Percentiles rank a stretch among this genome's conserved stretches.
These are phyloP conservation scores for Lojkania enalia DNA, from an alignment of 2,329 filamentous ascomycete genomes.

Conservation along the genomic window DNA sequence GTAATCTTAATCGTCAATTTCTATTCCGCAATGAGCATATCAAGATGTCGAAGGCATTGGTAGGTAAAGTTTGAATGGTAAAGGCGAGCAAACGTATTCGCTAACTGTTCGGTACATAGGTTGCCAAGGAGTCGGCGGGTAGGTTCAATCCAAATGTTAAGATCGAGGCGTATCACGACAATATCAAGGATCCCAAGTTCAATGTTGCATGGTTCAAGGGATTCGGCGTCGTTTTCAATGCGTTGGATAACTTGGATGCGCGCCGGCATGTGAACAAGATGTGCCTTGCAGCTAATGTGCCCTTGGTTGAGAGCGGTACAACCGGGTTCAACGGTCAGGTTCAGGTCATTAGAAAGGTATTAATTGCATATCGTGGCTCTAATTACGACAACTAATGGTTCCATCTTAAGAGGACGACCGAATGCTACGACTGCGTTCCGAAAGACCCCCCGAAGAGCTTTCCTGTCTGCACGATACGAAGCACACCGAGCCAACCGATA, in stretches of 20 bases:
- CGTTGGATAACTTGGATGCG: conserved; percentile 92
- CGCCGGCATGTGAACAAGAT: conserved; percentile 95
- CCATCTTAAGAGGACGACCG: conserved; percentile 75
- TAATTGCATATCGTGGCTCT: conserved; percentile 2
- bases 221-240: conserved; percentile 92
- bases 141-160: conserved; percentile 88
- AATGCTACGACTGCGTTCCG: conserved; percentile 92
- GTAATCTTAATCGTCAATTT: conserved; percentile 97
- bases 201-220: conserved; percentile 83
- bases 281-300: conserved; percentile 89
- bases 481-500: conserved; percentile 92
- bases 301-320: conserved; percentile 93
- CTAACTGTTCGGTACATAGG: conserved; percentile 54
- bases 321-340: conserved; percentile 98
- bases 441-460: conserved; percentile 93
- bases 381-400: conserved; percentile 3
- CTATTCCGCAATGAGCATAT: conserved; percentile 96
- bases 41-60: conserved; percentile 93
- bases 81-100: conserved; percentile 2
- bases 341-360: conserved; percentile 85
- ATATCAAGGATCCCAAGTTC: conserved; percentile 90
- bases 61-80: conserved; percentile 50
- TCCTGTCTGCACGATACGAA: conserved; percentile 95
- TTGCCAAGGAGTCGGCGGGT: conserved; percentile 88
- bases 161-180: conserved; percentile 86